A percentile compares a stretch with the other conserved stretches of the same genome.
These are phyloP conservation scores for Chaetomiaceae sp. DNA, from an alignment of 2,329 filamentous ascomycete species.

Conservation along the genomic window DNA sequence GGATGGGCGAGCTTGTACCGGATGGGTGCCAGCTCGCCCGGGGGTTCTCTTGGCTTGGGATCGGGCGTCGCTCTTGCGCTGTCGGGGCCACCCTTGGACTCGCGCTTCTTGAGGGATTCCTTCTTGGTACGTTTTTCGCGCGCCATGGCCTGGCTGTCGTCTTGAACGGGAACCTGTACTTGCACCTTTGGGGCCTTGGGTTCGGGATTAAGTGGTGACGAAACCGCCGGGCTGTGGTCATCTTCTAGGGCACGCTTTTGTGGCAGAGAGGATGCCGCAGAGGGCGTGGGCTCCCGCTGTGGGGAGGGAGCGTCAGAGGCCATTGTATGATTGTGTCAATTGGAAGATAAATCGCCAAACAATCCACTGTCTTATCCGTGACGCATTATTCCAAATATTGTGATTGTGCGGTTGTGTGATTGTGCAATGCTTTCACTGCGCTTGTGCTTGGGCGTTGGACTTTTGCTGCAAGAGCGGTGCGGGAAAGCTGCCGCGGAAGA, in stretches of 20 bases:
- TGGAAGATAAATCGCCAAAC: neutral
- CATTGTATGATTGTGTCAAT: constrained; percentile 19
- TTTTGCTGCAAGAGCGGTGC: no score
- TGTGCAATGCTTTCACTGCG: neutral
- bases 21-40: constrained; percentile 48
- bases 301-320: constrained; percentile 24
- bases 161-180: constrained; percentile 27
- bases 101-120: constrained; percentile 64
- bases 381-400: neutral
- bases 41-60: constrained; percentile 43
- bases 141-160: constrained; percentile 35
- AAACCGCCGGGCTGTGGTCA: constrained; percentile 64
- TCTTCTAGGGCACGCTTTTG: constrained; percentile 66
- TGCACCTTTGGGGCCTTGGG: constrained; percentile 37
- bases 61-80: constrained; percentile 56
- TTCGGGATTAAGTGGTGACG: constrained; percentile 71
- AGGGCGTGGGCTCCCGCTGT: constrained; percentile 25
- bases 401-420: neutral
- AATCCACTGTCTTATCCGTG: no score
- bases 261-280: constrained; percentile 47
- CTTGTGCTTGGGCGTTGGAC: neutral
- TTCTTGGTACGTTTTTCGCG: constrained; percentile 59
- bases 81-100: constrained; percentile 52
- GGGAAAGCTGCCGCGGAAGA: neutral
- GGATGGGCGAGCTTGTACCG: constrained; percentile 63